A percentile compares a stretch with the other conserved stretches of the same genome.
Conservation (phyloP, 2,329 filamentous ascomycete species). For the Epichloe festucae region DNA sequence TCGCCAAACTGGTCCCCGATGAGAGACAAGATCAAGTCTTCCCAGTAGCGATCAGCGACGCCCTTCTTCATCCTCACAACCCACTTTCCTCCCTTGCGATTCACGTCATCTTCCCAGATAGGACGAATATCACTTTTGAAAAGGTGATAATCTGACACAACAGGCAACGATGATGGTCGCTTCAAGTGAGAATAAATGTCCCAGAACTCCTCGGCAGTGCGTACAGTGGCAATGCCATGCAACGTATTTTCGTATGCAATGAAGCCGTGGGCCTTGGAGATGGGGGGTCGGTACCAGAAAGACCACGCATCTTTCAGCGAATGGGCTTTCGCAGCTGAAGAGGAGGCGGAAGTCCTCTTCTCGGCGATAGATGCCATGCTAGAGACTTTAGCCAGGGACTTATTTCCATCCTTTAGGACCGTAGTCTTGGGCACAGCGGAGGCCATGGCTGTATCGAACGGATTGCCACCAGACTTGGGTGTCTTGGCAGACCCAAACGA, state of each 20-base stretch:
- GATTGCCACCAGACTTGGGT: conserved; percentile 70
- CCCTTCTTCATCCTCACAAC: conserved; percentile 95
- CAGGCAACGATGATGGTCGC: conserved; percentile 72
- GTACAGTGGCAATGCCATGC: conserved; percentile 69
- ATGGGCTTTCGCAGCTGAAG: conserved; percentile 29
- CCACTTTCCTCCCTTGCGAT: conserved; percentile 95
- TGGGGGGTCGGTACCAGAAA: conserved; percentile 97
- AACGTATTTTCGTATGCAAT: conserved; percentile 95
- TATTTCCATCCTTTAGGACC: conserved; percentile 19
- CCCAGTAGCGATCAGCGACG: conserved; percentile 92
- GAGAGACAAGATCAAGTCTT: conserved; percentile 80
- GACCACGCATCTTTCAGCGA: conserved; percentile 80
- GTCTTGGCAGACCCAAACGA: conserved; percentile 75
- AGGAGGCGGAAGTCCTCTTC: conserved; percentile 19
- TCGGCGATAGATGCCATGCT: conserved; percentile 36
- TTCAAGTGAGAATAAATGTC: conserved; percentile 79
- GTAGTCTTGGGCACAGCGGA: conserved; percentile 21
- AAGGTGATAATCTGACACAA: conserved; percentile 94
- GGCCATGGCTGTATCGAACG: conserved; percentile 62
- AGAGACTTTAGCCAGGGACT: conserved; percentile 16
- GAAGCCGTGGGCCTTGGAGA: conserved; percentile 79
- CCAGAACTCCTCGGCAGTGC: conserved; percentile 84
- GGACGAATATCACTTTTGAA: conserved; percentile 95
- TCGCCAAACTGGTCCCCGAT: conserved; percentile 91
- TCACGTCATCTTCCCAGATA: conserved; percentile 97